Conservation (phyloP, 768 basidiomycete genomes). For the Mycena capillaripes region DNA sequence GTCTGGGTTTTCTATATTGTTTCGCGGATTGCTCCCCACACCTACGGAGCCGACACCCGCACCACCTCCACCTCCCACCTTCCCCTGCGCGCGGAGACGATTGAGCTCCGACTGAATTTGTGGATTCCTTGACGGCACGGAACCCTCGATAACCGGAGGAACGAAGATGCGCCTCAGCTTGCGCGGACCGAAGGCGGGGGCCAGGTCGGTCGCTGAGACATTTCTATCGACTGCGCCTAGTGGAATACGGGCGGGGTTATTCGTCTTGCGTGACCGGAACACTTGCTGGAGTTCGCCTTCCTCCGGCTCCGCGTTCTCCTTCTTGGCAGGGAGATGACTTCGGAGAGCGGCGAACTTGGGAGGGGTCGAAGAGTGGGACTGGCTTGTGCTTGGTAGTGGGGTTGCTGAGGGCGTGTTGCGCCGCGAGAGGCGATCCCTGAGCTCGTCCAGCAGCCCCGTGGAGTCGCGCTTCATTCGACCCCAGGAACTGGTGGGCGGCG, state of each 20-base stretch:
- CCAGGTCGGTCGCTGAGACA: background rate
- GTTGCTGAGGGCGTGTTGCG: background rate
- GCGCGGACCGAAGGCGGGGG: constrained; percentile 50
- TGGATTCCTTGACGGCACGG: background rate
- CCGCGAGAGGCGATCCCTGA: background rate
- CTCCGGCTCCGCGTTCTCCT: constrained; percentile 1
- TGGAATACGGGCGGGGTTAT: background rate
- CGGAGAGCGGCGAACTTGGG: background rate
- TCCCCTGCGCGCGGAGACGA: background rate
- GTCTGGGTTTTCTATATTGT: background rate
- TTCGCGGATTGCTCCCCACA: too few species aligned
- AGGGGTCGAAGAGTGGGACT: background rate
- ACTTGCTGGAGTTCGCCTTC: background rate
- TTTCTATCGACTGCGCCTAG: background rate
- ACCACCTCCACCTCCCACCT: background rate
- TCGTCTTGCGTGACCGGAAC: background rate
- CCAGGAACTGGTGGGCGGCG: background rate
- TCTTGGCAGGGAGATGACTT: background rate
- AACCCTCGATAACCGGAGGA: background rate
- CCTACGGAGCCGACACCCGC: background rate
- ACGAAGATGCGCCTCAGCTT: background rate
- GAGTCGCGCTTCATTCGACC: background rate
- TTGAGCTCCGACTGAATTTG: background rate
- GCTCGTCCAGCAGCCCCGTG: background rate
- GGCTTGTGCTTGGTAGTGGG: background rate